These are phyloP conservation scores for Aspergillus ustus DNA, from an alignment of 2,329 filamentous ascomycete genomes.

Conservation along the genomic window DNA sequence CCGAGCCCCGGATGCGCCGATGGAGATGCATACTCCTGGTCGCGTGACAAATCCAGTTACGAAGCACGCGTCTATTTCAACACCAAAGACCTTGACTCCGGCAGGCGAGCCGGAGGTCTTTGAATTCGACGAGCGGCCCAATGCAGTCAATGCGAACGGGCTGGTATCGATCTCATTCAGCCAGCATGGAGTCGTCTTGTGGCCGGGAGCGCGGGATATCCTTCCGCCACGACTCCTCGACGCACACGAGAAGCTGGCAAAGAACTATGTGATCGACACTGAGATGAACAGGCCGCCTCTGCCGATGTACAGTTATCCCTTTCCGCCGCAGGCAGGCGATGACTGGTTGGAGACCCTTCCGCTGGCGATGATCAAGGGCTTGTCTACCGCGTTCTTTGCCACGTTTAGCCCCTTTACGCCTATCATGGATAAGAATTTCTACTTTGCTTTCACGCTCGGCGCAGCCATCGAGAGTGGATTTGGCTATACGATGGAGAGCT, in stretches of 20 bases:
- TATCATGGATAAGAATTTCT: slow-evolving; percentile 57
- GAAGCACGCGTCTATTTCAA: slow-evolving; percentile 17
- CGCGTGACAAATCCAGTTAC: slow-evolving; percentile 17
- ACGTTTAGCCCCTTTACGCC: slow-evolving; percentile 60
- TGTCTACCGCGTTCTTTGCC: slow-evolving; percentile 60
- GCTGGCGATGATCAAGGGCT: slow-evolving; percentile 54
- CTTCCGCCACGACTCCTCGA: slow-evolving; percentile 49
- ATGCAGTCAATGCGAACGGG: slow-evolving; percentile 36
- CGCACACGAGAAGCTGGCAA: slow-evolving; percentile 45
- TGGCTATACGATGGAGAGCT: slow-evolving; percentile 57
- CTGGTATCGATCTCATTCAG: slow-evolving; percentile 54
- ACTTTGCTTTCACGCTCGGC: slow-evolving; percentile 56
- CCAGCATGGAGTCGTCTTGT: slow-evolving; percentile 55
- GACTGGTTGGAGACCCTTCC: slow-evolving; percentile 55
- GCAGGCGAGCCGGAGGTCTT: slow-evolving; percentile 34
- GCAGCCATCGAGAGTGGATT: slow-evolving; percentile 56
- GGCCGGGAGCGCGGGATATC: slow-evolving; percentile 52
- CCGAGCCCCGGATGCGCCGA: slow-evolving; percentile 22
- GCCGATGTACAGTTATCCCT: slow-evolving; percentile 45
- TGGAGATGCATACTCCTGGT: slow-evolving; percentile 22
- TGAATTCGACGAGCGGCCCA: slow-evolving; percentile 34
- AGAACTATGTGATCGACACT: slow-evolving; percentile 56
- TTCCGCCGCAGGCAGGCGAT: slow-evolving; percentile 39
- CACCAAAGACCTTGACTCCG: slow-evolving; percentile 32
- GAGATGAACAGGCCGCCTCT: slow-evolving; percentile 54